Conservation (phyloP, 768 basidiomycete species). For the Mycena albidolilacea region DNA sequence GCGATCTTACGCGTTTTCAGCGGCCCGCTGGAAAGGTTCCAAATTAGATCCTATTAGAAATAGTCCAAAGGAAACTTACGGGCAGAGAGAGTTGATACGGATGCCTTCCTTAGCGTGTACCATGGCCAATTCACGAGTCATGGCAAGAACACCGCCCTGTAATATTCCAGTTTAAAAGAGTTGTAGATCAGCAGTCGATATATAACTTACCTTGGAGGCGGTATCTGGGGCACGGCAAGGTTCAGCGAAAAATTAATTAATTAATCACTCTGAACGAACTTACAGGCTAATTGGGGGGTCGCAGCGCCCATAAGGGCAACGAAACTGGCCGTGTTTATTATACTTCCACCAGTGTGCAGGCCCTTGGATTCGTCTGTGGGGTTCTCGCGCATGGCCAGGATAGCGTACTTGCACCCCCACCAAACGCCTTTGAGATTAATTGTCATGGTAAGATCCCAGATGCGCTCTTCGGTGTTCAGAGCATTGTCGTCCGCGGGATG, state of each 20-base stretch:
- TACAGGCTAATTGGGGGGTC: constrained; percentile 98
- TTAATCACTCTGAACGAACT: constrained; percentile 47
- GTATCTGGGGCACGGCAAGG: constrained; percentile 72
- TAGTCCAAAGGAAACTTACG: constrained; percentile 65
- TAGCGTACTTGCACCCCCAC: constrained; percentile 99
- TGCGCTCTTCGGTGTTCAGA: constrained; percentile 94
- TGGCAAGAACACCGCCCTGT: constrained; percentile 96
- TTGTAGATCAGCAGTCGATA: constrained; percentile 18
- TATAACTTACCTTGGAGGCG: constrained; percentile 81
- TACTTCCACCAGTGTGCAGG: constrained; percentile 86
- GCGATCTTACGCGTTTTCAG: constrained; percentile 87
- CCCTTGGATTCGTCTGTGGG: constrained; percentile 86
- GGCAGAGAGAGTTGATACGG: constrained; percentile 95
- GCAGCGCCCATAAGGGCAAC: constrained; percentile 97
- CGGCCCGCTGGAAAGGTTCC: constrained; percentile 75
- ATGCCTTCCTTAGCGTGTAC: constrained; percentile 98
- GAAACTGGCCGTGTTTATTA: constrained; percentile 99
- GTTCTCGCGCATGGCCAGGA: constrained; percentile 96
- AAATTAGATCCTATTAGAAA: constrained; percentile 16
- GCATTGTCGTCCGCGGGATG: constrained; percentile 96
- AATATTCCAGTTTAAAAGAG: constrained; percentile 19
- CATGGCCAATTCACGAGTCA: constrained; percentile 98
- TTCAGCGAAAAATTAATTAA: constrained; percentile 11
- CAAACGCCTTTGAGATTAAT: constrained; percentile 99
- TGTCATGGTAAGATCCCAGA: constrained; percentile 95